Evolutionary conservation across 306 rosid genomes (phyloP), one percentile per base, ranked within the genome.

Genomic region (Sindora glabra): DNA sequence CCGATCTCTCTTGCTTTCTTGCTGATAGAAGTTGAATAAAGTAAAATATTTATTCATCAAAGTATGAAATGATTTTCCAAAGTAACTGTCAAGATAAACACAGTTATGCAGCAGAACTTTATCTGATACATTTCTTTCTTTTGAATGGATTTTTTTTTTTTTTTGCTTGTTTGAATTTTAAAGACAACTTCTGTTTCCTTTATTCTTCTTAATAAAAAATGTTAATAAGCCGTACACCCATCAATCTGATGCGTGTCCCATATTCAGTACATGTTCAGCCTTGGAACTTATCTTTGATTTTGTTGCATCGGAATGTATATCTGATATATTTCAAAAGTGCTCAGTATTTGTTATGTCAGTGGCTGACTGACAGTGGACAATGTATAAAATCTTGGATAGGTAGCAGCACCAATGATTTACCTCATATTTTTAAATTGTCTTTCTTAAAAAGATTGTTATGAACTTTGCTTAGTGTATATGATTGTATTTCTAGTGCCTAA

Each of bases 261-360:
- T 33, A 19, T 42, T 27, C 54, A 33, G 52, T 33, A 61, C 36
- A 36, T 25, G 53, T 65, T 48, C 63, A 14, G 23, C 56, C 36
- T 36, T 29, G 36, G 48, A 60, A 48, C 27, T 16, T n/a, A 26
- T 18, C 2, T 67, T 71, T 55, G 27, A 39, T 51, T 60, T 51
- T 42, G 39, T 33, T 8, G 32, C 47, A 8, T 5, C 13, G 22
- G 56, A 46, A 24, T 6, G 18, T 2, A 9, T 51, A 54, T 65
- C 25, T 59, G 48, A 53, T 75, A 70, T 40, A 22, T 40, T 42
- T 60, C 54, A 47, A 48, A 40, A 53, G 21, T 26, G 41, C 46
- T 47, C 9, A 19, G 30, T 16, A 45, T 49, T 41, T 77, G 62
- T 27, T 76, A 63, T 14, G 60, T 9, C 4, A 6, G n/a, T 33